Base-by-base conservation (phyloP, 441 rosid species). In the Oxalis stricta region DNA sequence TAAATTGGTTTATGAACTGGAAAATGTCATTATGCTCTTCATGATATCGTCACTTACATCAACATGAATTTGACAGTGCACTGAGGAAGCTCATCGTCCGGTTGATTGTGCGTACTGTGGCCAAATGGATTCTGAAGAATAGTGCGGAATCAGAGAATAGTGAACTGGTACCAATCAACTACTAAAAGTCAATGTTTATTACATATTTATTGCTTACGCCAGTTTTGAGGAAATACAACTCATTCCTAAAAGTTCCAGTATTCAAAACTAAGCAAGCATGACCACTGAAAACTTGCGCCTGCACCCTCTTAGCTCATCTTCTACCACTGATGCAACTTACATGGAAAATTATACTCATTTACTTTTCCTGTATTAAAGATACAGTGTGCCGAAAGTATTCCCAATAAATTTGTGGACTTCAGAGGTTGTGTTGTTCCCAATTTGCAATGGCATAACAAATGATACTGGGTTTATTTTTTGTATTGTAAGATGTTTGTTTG, bases 81-180 rank as follows among this genome's bases (percentile, higher is more conserved):
- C 77, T 33, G 85, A 81, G 60, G 91, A 81, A 68, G 91, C 91
- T 52, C 91, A 81, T 54, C 91, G 85, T 44, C 91, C 85, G 18
- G 85, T 81, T 38, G 91, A 72, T 59, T 81, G 91, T 65, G 72
- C n/a, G 54, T 38, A 81, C 83, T 7, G 85, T 81, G 38, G 61
- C 75, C 44, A 70, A 72, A 65, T 77, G 91, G 91, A 58, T 77
- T 39, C 51, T 77, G 76, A 81, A 81, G 69, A 81, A 81, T 41
- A 81, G 75, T 33, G 79, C 85, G 5, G 91, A 79, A 52, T 79
- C 87, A 36, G 87, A 79, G 66, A 79, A 79, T 55, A 79, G n/a
- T 79, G 87, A 79, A 79, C 58, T 79, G 85, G 91, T 81, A 75
- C 19, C 35, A n/a, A n/a, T n/a, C n/a, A n/a, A n/a, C n/a, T n/a